Evolutionary conservation across 495 filamentous ascomycete genomes (phyloP).

Genomic region (Penicillium antarcticum): DNA sequence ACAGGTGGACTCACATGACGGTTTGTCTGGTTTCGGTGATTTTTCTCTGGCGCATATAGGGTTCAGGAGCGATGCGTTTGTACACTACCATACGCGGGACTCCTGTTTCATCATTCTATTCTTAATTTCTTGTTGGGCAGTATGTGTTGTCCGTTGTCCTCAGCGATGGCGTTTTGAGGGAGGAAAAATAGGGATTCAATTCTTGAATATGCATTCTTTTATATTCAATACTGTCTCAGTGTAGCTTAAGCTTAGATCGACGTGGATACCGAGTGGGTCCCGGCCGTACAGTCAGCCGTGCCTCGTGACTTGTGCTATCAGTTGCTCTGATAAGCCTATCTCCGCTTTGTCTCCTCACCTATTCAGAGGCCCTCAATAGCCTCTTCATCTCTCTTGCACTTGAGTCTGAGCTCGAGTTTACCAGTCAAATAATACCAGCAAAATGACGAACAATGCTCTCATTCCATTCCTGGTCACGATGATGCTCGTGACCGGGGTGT

Average conservation of each 20-base stretch:
- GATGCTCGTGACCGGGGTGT: constrained; percentile 91
- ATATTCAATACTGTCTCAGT: background rate
- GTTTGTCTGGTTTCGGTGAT: constrained; percentile 5
- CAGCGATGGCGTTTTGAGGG: constrained; percentile 37
- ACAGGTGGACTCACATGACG: constrained; percentile 16
- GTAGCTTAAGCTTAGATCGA: background rate
- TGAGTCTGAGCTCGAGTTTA: background rate
- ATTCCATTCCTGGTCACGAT: constrained; percentile 84
- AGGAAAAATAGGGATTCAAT: constrained; percentile 19
- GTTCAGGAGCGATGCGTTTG: constrained; percentile 22
- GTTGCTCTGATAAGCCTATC: constrained; percentile 5
- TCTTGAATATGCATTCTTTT: background rate
- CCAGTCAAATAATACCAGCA: constrained; percentile 1
- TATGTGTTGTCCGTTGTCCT: constrained; percentile 20
- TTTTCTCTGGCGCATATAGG: constrained; percentile 22
- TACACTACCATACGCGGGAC: constrained; percentile 23
- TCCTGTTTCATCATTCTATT: constrained; percentile 8
- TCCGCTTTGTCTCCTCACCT: constrained; percentile 11
- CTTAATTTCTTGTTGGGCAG: constrained; percentile 7
- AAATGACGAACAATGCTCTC: constrained; percentile 56
- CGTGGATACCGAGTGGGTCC: background rate
- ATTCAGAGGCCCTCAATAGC: background rate
- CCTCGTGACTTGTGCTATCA: constrained; percentile 9
- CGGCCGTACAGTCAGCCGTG: constrained; percentile 1
- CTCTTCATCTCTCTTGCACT: constrained; percentile 3